phyloP scores from a whole-genome alignment of 2,329 filamentous ascomycete species.

The Hypoxylon sp. region DNA sequence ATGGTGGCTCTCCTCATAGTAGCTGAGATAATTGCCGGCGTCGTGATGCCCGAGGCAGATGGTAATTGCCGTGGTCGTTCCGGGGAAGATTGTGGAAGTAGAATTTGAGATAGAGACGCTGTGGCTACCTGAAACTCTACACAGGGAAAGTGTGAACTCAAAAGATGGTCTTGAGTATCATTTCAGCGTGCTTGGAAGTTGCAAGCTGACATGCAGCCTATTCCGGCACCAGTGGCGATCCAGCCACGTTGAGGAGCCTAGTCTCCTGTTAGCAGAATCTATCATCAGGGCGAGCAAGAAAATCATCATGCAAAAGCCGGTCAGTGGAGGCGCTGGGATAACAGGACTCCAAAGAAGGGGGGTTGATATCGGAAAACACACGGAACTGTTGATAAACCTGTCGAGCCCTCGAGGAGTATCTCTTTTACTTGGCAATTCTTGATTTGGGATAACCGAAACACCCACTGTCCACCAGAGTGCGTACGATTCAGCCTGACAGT shows the following conservation, averaged over 20 bases:
- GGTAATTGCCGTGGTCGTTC: neutral
- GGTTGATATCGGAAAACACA: neutral
- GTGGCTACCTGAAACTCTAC: conserved; percentile 25
- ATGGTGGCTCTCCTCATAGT: conserved; percentile 13
- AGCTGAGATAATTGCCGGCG: conserved; percentile 11
- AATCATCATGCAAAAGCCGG: neutral
- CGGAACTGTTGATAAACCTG: conserved; percentile 21
- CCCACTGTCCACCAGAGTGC: neutral
- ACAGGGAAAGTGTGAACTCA: neutral
- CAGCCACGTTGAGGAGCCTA: neutral
- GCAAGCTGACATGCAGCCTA: conserved; percentile 1
- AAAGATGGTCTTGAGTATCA: neutral
- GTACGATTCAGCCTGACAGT: neutral
- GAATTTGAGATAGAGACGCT: neutral
- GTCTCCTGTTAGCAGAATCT: neutral
- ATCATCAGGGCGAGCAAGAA: neutral
- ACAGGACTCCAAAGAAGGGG: neutral
- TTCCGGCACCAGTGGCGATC: neutral
- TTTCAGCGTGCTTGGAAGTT: neutral
- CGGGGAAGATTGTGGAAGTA: neutral
- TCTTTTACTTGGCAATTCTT: neutral
- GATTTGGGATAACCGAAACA: conserved; percentile 1
- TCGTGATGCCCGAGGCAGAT: conserved; percentile 7
- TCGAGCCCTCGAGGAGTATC: neutral
- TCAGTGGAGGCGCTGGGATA: neutral